Evolutionary conservation across 345 rosid species (phyloP), one percentile per base, ranked within the genome.

Genomic region (Arabis alpina): DNA sequence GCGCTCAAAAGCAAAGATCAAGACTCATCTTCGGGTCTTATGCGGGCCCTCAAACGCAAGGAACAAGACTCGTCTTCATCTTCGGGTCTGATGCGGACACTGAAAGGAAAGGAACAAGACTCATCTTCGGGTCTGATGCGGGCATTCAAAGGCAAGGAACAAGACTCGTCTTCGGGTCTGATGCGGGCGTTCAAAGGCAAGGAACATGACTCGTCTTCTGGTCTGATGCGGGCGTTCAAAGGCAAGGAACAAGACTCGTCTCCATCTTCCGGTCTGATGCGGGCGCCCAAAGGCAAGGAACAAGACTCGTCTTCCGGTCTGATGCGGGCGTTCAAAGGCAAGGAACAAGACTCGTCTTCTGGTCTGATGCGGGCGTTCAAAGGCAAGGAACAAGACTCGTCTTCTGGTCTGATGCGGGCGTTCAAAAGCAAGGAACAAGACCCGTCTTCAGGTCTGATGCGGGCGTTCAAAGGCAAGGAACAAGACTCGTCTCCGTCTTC

Each of bases 171-270:
- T 8, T 25, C 39, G 2, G 64, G 73, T 42, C 50, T 60, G 28
- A 80, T 76, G 81, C 84, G 78, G 63, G 19, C 76, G 6, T 8
- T 49, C 34, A 76, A 71, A 28, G 39, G 58, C 80, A 71, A 71
- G 23, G 80, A 64, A 44, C 74, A 74, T 28, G 81, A 59, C 68
- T 41, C 39, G 39, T 34, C 54, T 0, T 64, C 55, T 0, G 30
- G 73, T 42, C 50, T 60, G 34, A 80, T 76, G 81, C 84, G 78
- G 63, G 19, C 75, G 6, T 8, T 49, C 34, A 76, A 65, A 28
- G 30, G 58, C 80, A 71, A 71, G 23, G 80, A 64, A 44, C 74
- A 74, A 30, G 81, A 59, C 68, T 49, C 68, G 13, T 60, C 41
- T 8, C 15, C 39, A 2, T 34, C 54, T 0, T 64, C 55, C 0